These are phyloP conservation scores for Pichia sp. DNA, from an alignment of 1,139 yeast genomes.

Conservation along the genomic window DNA sequence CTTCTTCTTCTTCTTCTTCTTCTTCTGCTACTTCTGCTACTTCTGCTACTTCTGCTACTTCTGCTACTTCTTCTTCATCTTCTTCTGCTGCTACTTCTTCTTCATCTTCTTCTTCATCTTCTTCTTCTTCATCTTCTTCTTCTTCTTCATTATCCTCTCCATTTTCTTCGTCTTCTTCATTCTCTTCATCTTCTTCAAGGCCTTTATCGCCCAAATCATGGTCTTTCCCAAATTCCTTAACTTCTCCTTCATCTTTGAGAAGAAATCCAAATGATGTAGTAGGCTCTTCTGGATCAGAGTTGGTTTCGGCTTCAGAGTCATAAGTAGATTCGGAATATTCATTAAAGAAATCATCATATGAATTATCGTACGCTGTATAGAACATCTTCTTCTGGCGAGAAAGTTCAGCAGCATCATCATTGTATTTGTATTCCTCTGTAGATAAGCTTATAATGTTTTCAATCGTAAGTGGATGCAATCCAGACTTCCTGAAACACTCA, in stretches of 20 bases:
- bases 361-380: background rate
- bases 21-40: background rate
- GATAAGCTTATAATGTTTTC: background rate
- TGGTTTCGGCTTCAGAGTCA: background rate
- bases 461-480: background rate
- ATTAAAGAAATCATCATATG: slow-evolving; percentile 1
- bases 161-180: background rate
- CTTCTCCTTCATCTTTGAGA: background rate
- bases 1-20: no score
- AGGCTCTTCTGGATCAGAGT: background rate
- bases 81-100: background rate
- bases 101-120: background rate
- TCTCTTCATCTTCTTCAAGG: background rate
- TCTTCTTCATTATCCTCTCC: background rate
- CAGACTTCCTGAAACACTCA: background rate
- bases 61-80: background rate
- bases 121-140: slow-evolving; percentile 2
- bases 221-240: background rate
- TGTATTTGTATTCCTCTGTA: background rate
- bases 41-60: background rate
- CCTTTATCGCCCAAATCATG: background rate
- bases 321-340: background rate
- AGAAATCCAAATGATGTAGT: background rate
- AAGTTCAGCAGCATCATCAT: background rate
- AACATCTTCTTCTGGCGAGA: background rate